Percentiles rank a stretch among this genome's conserved stretches.
Evolutionary conservation across 352 stramenopile species (phyloP).

Genomic region (Phytopythium cucurbitacearum): DNA sequence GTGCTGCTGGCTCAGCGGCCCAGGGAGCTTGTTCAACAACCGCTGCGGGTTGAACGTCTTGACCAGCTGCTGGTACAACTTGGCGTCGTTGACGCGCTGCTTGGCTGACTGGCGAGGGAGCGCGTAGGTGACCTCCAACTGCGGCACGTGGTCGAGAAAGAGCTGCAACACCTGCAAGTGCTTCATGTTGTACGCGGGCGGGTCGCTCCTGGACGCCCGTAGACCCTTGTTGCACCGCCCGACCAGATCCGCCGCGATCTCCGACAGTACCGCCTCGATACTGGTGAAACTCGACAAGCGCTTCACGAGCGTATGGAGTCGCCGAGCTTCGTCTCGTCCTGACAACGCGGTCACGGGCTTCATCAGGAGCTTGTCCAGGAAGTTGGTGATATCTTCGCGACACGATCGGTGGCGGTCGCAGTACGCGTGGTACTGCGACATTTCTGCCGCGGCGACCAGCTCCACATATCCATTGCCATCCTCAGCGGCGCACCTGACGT

Average conservation of each 20-base stretch:
- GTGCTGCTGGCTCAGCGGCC: slow-evolving; percentile 50
- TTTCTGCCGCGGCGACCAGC: slow-evolving; percentile 14
- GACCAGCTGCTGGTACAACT: slow-evolving; percentile 47
- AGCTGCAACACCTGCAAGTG: slow-evolving; percentile 67
- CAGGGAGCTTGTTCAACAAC: slow-evolving; percentile 52
- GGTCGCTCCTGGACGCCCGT: slow-evolving; percentile 36
- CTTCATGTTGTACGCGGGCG: slow-evolving; percentile 49
- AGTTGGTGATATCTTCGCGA: slow-evolving; percentile 28
- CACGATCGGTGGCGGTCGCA: slow-evolving; percentile 55
- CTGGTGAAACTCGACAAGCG: slow-evolving; percentile 33
- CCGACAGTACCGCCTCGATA: slow-evolving; percentile 31
- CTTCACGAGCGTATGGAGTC: slow-evolving; percentile 39
- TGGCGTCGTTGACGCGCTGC: slow-evolving; percentile 38
- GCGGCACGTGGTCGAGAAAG: slow-evolving; percentile 59
- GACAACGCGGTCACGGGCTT: slow-evolving; percentile 42
- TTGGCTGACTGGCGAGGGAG: slow-evolving; percentile 12
- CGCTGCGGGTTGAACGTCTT: slow-evolving; percentile 47
- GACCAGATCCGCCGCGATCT: slow-evolving; percentile 39
- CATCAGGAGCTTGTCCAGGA: slow-evolving; percentile 53
- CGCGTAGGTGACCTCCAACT: slow-evolving; percentile 57
- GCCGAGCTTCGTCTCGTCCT: slow-evolving; percentile 44
- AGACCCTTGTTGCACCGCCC: slow-evolving; percentile 51
- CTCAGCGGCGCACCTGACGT: slow-evolving; percentile 52
- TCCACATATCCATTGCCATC: slow-evolving; percentile 30
- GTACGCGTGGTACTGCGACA: slow-evolving; percentile 56